These are phyloP conservation scores for Aciculosporium take DNA, from an alignment of 2,329 filamentous ascomycete species.

Conservation along the genomic window DNA sequence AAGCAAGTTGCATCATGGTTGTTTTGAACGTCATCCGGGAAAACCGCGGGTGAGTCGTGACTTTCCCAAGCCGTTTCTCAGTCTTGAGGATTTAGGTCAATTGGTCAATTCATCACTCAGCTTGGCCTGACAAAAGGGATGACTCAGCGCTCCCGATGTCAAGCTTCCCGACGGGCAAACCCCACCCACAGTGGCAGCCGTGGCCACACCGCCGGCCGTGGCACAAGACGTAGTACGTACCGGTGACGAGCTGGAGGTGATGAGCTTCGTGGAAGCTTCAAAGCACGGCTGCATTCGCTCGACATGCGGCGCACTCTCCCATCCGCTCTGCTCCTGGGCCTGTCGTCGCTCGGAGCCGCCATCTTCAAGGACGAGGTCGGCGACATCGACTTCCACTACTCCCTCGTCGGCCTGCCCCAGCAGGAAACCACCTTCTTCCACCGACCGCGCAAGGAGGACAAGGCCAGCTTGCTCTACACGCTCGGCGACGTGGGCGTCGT, in stretches of 20 bases:
- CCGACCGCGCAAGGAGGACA: conserved; percentile 64
- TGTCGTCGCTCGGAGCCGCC: conserved; percentile 36
- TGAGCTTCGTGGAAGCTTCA: conserved; percentile 4
- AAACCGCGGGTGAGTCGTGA: no score
- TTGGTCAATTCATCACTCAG: no score
- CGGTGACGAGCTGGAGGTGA: background rate
- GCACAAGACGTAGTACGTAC: no score
- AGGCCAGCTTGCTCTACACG: conserved; percentile 82
- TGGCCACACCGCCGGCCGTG: no score
- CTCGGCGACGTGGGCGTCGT: conserved; percentile 72
- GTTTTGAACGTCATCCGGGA: no score
- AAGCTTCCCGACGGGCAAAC: no score
- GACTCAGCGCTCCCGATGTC: no score
- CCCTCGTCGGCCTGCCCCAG: conserved; percentile 71
- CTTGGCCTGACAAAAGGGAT: no score
- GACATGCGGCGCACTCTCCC: conserved; percentile 23
- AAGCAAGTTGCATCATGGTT: no score
- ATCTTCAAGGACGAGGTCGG: conserved; percentile 86
- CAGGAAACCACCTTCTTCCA: conserved; percentile 88
- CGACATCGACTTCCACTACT: conserved; percentile 84
- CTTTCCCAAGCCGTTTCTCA: no score
- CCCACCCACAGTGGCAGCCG: no score
- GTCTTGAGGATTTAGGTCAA: no score
- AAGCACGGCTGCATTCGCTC: conserved; percentile 4
- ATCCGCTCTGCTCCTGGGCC: conserved; percentile 23